A percentile compares a stretch with the other conserved stretches of the same genome.
These are phyloP conservation scores for Vicia faba DNA, from an alignment of 306 rosid genomes.

Conservation along the genomic window DNA sequence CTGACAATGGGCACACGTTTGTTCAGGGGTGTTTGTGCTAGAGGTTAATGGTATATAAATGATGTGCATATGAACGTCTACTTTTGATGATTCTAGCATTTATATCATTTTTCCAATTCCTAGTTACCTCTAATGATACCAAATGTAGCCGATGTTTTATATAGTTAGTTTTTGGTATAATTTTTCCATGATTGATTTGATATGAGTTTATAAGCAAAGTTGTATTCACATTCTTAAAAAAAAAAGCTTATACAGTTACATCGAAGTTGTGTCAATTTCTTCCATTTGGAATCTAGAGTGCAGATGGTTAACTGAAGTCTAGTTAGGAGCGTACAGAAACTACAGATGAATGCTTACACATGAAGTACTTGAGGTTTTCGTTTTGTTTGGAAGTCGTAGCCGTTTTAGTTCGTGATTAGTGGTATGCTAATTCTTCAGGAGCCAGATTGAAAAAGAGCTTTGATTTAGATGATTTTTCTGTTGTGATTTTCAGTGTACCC, in stretches of 20 bases:
- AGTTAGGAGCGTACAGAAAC: conserved; percentile 40
- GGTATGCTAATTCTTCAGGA: conserved; percentile 41
- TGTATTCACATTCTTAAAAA: background rate
- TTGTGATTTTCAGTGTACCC: conserved; percentile 33
- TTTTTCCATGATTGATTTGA: conserved; percentile 11
- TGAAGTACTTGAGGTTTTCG: conserved; percentile 33
- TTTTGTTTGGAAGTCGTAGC: conserved; percentile 42
- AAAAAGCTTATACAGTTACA: background rate
- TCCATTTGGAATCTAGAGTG: conserved; percentile 45
- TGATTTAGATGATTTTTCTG: conserved; percentile 41
- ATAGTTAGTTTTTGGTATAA: background rate
- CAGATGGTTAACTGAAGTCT: conserved; percentile 42
- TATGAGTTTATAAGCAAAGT: conserved; percentile 5
- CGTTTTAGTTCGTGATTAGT: conserved; percentile 37
- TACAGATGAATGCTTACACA: conserved; percentile 37
- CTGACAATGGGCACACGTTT: too few relatives aligned
- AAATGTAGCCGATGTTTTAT: conserved; percentile 18
- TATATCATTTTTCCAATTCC: conserved; percentile 20
- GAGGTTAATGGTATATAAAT: conserved; percentile 2
- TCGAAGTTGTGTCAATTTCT: conserved; percentile 27
- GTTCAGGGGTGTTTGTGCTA: too few relatives aligned
- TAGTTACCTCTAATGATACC: conserved; percentile 7
- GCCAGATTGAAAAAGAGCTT: conserved; percentile 44
- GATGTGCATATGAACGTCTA: conserved; percentile 4
- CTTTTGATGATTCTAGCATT: conserved; percentile 30